Base-by-base conservation (phyloP, 352 stramenopile species). In the Pythium coloratum region DNA sequence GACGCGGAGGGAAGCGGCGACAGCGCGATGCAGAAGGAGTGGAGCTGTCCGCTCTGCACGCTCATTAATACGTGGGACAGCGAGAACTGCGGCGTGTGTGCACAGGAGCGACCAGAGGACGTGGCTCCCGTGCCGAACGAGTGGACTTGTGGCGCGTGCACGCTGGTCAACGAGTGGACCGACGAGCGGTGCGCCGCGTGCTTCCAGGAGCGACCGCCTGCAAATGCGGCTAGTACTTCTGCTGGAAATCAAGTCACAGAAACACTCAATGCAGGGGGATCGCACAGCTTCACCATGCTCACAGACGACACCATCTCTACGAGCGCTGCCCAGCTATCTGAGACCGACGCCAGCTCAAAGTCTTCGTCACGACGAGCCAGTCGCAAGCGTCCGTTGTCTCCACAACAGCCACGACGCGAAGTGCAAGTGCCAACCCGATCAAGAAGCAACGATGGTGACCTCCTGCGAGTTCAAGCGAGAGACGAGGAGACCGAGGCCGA, bases 41-140 rank as follows among this genome's bases (percentile, higher is more conserved):
- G 83, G 83, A 91, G 79, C 70, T 91, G 83, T 51, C 65, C 71
- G 64, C 77, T 91, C 28, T 91, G 83, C 40, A 91, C 83, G 76
- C 71, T 91, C 46, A 66, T 89, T 10, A 91, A 91, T 69, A 51
- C 61, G 24, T 77, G 76, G 59, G 57, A 68, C 14, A 78, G 88
- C 33, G 62, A 72, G 14, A 72, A 70, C 14, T 91, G 83, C 55
- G 73, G 66, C 8, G 83, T 81, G 53, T 91, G 83, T 38, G 76
- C 88, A 50, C 81, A 82, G 64, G 64, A 56, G 14, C 72, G 83
- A 16, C 55, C 63, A 0, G 75, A 75, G 36, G 59, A 55, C 55
- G 53, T 34, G 24, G 44, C 62, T 24, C 47, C 51, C 51, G 38
- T 61, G 64, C 49, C 56, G 14, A 16, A 18, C 14, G 55, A 64